Evolutionary conservation across 106 monocot genomes (phyloP).

Genomic region (Platanthera zijinensis): DNA sequence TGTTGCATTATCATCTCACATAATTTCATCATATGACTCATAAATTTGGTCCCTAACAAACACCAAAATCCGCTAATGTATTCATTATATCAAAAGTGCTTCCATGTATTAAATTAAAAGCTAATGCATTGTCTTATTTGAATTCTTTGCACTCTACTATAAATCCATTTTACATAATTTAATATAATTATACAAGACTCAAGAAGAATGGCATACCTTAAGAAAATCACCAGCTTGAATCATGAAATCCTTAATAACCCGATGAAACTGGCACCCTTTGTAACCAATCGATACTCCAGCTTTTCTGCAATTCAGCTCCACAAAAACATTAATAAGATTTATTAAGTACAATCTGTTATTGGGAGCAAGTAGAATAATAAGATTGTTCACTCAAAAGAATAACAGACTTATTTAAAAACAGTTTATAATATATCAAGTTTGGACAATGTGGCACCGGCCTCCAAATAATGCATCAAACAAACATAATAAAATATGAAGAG

Average conservation of each 20-base stretch:
- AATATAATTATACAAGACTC: not conserved
- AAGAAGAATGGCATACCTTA: constrained; percentile 41
- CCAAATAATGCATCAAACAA: not conserved
- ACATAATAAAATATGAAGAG: constrained; percentile 1
- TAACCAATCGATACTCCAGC: constrained; percentile 68
- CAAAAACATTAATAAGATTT: not conserved
- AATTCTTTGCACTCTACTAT: not conserved
- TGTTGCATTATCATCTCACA: too few relatives aligned
- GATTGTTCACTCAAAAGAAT: not conserved
- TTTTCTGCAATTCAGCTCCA: constrained; percentile 42
- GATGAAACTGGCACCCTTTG: constrained; percentile 91
- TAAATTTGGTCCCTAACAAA: too few relatives aligned
- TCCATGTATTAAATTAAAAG: too few relatives aligned
- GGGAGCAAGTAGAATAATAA: not conserved
- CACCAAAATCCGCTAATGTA: too few relatives aligned
- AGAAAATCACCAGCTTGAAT: constrained; percentile 93
- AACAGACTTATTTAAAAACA: not conserved
- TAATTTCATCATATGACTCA: too few relatives aligned
- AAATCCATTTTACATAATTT: not conserved
- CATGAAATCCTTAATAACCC: constrained; percentile 98
- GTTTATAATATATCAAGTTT: not conserved
- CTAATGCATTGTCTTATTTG: too few relatives aligned
- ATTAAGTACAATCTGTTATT: not conserved
- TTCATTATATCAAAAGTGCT: too few relatives aligned
- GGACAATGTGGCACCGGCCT: not conserved